Evolutionary conservation across 2,329 filamentous ascomycete species (phyloP).

Genomic region (Hawksworthiomyces lignivorus): DNA sequence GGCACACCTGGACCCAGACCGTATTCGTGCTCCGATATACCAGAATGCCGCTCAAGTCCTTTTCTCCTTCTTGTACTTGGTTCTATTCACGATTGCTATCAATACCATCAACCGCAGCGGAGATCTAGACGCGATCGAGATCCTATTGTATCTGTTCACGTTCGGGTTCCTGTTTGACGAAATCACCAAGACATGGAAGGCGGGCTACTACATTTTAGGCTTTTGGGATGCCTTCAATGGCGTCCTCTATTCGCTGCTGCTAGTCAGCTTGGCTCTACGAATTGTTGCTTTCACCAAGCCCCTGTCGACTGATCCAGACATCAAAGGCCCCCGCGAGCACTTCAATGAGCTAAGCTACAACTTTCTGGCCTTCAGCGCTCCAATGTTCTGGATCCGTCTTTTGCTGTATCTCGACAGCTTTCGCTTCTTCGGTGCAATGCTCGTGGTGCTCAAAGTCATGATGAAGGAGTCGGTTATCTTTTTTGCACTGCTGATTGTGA

Average conservation of each 20-base stretch:
- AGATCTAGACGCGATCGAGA: slow-evolving; percentile 76
- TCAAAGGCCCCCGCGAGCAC: slow-evolving; percentile 40
- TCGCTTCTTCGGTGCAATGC: slow-evolving; percentile 96
- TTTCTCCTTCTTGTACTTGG: slow-evolving; percentile 75
- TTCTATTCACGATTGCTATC: slow-evolving; percentile 80
- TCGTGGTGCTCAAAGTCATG: slow-evolving; percentile 92
- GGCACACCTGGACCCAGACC: slow-evolving; percentile 83
- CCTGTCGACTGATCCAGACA: slow-evolving; percentile 22
- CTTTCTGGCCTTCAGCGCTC: slow-evolving; percentile 84
- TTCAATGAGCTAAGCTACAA: slow-evolving; percentile 87
- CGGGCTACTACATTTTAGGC: slow-evolving; percentile 80
- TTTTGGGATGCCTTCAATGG: slow-evolving; percentile 98
- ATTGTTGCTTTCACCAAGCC: slow-evolving; percentile 65
- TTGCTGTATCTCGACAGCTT: slow-evolving; percentile 88
- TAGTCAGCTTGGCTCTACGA: slow-evolving; percentile 69
- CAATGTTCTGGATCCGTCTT: slow-evolving; percentile 94
- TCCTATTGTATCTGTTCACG: slow-evolving; percentile 83
- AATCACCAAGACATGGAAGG: slow-evolving; percentile 82
- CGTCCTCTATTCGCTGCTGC: slow-evolving; percentile 70
- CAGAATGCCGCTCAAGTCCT: slow-evolving; percentile 86
- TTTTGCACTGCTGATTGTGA: slow-evolving; percentile 79
- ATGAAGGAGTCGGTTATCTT: slow-evolving; percentile 94
- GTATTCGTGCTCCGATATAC: slow-evolving; percentile 86
- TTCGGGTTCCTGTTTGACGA: slow-evolving; percentile 88
- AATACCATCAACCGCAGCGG: slow-evolving; percentile 86